Base-by-base conservation (phyloP, 176 grass and related monocot species). In the Themeda triandra region DNA sequence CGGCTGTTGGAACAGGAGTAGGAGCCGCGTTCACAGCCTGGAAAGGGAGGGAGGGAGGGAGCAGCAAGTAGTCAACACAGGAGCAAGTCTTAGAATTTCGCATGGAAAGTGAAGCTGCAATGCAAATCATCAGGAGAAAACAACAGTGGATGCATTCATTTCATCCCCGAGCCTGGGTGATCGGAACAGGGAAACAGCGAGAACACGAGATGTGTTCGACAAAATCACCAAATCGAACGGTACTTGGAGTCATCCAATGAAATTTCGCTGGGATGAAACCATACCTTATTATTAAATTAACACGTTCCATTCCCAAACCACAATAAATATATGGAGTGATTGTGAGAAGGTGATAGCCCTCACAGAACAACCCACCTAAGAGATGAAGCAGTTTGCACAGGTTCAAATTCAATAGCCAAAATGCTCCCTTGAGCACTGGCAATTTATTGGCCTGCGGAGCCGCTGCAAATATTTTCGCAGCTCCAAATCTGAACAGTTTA, bases 391-490 rank as follows among this genome's bases (percentile, higher is more conserved):
- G 33, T 6, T 69, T 73, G 45, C 13, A 23, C 28, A 29, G 29
- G 28, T 75, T 46, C 70, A 51, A 1, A 21, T 75, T 46, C 70
- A 51, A 1, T 13, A 2, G 25, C 29, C 36, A 46, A 29, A 60
- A 29, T 68, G 36, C 71, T 36, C 28, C 79, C 66, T 29, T 40
- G 45, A 51, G 60, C 80, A 46, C 12, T 63, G 37, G 24, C 40
- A 35, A 49, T 87, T 74, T 87, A 64, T 80, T 24, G 17, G 14
- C 4, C 21, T 4, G 37, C 6, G 30, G 85, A 76, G 85, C 45
- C n/a, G 37, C 69, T 42, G 66, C 85, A 84, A 80, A 91, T 83
- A 91, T 80, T 80, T 75, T 71, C 10, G 76, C 60, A 21, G 1
- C 75, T 30, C 80, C 69, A 7, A 87, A 65, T 76, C 62, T 64